Conservation (phyloP, 2,329 filamentous ascomycete species). For the Aureobasidium sp. region DNA sequence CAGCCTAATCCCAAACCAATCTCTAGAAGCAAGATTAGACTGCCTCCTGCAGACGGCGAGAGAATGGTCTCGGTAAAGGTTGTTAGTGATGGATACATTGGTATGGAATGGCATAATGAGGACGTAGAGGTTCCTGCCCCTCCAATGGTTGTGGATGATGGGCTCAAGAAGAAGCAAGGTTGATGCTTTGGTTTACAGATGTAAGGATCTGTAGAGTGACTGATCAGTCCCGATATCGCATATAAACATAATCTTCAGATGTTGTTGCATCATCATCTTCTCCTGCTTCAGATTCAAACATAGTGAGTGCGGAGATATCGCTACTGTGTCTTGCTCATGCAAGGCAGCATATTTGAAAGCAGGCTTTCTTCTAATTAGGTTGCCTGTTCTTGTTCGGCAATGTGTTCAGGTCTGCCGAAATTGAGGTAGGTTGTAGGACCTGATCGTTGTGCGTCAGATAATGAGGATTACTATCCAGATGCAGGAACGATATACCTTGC, state of each 20-base stretch:
- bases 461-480: too few relatives aligned
- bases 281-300: too few relatives aligned
- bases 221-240: too few relatives aligned
- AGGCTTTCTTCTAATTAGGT: neutral
- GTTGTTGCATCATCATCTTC: too few relatives aligned
- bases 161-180: conserved; percentile 24
- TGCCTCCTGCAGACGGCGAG: conserved; percentile 48
- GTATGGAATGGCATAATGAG: conserved; percentile 57
- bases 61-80: conserved; percentile 67
- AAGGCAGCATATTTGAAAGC: too few relatives aligned
- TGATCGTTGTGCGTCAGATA: neutral
- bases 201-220: too few relatives aligned
- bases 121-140: conserved; percentile 44
- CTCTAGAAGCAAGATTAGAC: conserved; percentile 52
- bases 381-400: neutral
- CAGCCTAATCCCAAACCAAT: conserved; percentile 35
- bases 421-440: neutral
- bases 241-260: too few relatives aligned
- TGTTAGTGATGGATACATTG: conserved; percentile 81
- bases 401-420: neutral
- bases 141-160: conserved; percentile 28
- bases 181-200: neutral
- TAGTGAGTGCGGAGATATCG: neutral
- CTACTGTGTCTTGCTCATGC: neutral
- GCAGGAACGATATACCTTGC: neutral